Evolutionary conservation across 1,284 basidiomycete species (phyloP).

Genomic region (Melanopsichium pennsylvanicum): DNA sequence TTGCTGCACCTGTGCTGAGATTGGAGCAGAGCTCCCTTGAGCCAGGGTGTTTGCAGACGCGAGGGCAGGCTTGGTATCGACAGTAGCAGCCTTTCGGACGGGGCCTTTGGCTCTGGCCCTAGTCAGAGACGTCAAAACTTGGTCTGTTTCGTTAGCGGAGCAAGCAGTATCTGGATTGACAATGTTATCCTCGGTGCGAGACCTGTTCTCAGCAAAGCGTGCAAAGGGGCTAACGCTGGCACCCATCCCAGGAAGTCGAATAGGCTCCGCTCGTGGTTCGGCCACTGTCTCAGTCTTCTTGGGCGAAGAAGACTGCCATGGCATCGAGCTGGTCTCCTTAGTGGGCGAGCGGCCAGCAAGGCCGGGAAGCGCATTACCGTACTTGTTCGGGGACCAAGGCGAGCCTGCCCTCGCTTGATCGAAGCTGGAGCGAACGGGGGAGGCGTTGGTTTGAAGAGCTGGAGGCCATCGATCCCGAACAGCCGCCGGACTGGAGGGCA

Average conservation of each 20-base stretch:
- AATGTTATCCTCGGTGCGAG: constrained; percentile 15
- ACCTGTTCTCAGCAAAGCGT: constrained; percentile 19
- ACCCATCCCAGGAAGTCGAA: constrained; percentile 49
- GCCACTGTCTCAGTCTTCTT: constrained; percentile 19
- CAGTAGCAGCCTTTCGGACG: constrained; percentile 9
- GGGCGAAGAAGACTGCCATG: constrained; percentile 20
- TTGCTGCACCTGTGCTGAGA: background rate
- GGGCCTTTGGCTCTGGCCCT: constrained; percentile 27
- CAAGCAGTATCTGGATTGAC: background rate
- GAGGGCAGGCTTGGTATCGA: constrained; percentile 6
- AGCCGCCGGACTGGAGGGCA: constrained; percentile 31
- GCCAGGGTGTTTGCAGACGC: background rate
- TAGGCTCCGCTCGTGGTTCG: constrained; percentile 31
- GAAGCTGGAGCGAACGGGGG: constrained; percentile 15
- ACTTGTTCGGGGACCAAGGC: constrained; percentile 43
- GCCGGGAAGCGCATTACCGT: constrained; percentile 46
- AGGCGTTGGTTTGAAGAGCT: constrained; percentile 12
- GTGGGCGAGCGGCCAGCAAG: constrained; percentile 35
- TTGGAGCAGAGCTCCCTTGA: constrained; percentile 1
- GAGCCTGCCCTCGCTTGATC: constrained; percentile 25
- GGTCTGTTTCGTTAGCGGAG: constrained; percentile 2
- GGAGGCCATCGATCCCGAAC: constrained; percentile 47
- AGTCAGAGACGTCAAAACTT: constrained; percentile 28
- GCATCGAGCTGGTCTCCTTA: constrained; percentile 15
- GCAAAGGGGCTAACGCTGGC: constrained; percentile 33